A percentile compares a stretch with the other conserved stretches of the same genome.
Evolutionary conservation across 305 asterid genomes (phyloP).

Genomic region (Coffea humblotiana): DNA sequence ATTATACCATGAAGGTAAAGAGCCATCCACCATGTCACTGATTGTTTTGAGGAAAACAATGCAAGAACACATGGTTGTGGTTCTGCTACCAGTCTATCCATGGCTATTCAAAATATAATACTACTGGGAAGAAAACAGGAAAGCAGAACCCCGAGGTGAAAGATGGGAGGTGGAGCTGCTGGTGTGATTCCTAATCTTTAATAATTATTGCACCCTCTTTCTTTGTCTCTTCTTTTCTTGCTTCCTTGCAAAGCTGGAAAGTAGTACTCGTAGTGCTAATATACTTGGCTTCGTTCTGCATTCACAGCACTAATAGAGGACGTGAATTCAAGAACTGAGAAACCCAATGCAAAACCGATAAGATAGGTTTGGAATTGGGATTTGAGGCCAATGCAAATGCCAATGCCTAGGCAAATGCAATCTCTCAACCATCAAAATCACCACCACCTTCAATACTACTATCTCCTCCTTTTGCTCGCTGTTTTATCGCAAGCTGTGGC

Average conservation of each 20-base stretch:
- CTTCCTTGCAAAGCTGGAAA: constrained; percentile 31
- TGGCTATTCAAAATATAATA: constrained; percentile 12
- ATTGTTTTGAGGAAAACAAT: constrained; percentile 67
- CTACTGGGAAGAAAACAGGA: constrained; percentile 17
- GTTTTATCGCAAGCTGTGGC: constrained; percentile 21
- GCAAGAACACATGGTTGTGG: constrained; percentile 55
- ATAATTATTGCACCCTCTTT: constrained; percentile 29
- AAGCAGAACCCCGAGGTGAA: constrained; percentile 74
- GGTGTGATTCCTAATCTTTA: constrained; percentile 21
- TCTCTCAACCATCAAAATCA: constrained; percentile 52
- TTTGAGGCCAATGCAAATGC: constrained; percentile 70
- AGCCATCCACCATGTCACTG: constrained; percentile 42
- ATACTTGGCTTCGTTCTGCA: too few relatives aligned
- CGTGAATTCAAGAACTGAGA: constrained; percentile 15
- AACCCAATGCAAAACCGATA: constrained; percentile 58
- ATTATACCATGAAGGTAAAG: constrained; percentile 43
- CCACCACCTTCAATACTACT: constrained; percentile 20
- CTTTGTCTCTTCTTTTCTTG: constrained; percentile 30
- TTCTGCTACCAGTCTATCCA: constrained; percentile 26
- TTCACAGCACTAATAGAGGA: constrained; percentile 5
- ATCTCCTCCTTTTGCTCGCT: constrained; percentile 27
- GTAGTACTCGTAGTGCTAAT: not conserved
- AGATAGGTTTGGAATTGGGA: constrained; percentile 57
- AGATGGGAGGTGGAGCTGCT: constrained; percentile 22
- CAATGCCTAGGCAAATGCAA: constrained; percentile 86